Evolutionary conservation across 768 basidiomycete species (phyloP).

Genomic region (Amanita thiersii): DNA sequence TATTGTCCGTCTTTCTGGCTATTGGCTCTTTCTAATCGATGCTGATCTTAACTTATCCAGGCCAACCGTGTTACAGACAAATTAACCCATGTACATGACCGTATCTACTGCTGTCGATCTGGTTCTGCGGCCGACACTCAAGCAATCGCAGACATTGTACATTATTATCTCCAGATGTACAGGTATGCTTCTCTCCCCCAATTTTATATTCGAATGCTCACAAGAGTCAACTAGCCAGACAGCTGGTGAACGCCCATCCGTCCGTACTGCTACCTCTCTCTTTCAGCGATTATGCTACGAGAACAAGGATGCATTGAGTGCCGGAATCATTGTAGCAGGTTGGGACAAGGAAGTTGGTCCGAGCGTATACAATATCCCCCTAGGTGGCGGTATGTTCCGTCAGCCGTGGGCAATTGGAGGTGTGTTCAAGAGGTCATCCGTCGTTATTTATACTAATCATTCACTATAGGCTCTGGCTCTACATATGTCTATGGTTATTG

Average conservation of each 20-base stretch:
- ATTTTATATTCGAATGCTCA: slow-evolving; percentile 6
- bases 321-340: slow-evolving; percentile 96
- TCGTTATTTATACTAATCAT: slow-evolving; percentile 3
- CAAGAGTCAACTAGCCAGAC: slow-evolving; percentile 45
- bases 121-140: slow-evolving; percentile 98
- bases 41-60: slow-evolving; percentile 26
- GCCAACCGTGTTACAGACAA: slow-evolving; percentile 99
- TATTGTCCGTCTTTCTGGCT: slow-evolving; percentile 50
- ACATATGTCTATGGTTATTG: slow-evolving; percentile 99
- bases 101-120: slow-evolving; percentile 98
- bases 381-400: slow-evolving; percentile 94
- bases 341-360: slow-evolving; percentile 93
- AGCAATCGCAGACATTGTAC: slow-evolving; percentile 88
- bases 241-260: slow-evolving; percentile 61
- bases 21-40: slow-evolving; percentile 4
- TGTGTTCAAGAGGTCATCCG: slow-evolving; percentile 22
- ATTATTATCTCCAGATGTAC: slow-evolving; percentile 72
- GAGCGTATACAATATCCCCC: slow-evolving; percentile 92
- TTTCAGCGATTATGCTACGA: slow-evolving; percentile 89
- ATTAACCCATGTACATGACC: slow-evolving; percentile 92
- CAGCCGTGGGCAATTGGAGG: slow-evolving; percentile 99
- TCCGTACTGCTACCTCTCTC: slow-evolving; percentile 70
- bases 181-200: slow-evolving; percentile 35
- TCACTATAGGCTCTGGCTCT: slow-evolving; percentile 73
- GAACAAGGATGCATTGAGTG: slow-evolving; percentile 84